Percentiles rank a stretch among this genome's conserved stretches.
Conservation (phyloP, 2,329 filamentous ascomycete genomes). For the Verticillium alfalfae region DNA sequence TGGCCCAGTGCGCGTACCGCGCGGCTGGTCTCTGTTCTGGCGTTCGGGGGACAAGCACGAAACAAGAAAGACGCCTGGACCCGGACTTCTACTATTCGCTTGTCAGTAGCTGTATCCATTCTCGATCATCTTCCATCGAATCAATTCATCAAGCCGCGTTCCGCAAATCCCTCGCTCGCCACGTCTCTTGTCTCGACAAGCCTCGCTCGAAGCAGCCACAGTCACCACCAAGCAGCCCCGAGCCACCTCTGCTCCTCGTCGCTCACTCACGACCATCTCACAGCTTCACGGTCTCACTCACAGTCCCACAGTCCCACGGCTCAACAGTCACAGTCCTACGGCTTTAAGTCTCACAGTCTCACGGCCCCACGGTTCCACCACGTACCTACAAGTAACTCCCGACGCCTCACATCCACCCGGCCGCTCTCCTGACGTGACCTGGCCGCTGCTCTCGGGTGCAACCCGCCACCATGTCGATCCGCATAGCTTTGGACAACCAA, state of each 20-base stretch:
- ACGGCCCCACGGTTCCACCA: no score
- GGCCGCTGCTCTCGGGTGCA: neutral
- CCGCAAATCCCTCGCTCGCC: neutral
- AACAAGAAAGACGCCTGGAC: neutral
- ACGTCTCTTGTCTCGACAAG: neutral
- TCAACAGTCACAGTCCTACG: no score
- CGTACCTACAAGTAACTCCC: neutral
- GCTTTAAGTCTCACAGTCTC: no score
- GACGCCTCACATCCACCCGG: neutral
- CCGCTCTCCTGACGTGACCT: neutral
- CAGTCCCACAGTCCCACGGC: no score
- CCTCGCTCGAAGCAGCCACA: neutral
- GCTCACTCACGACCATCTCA: no score
- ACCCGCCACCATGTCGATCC: conserved; percentile 55
- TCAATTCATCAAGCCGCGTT: no score
- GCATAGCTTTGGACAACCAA: conserved; percentile 59
- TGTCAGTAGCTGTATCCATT: neutral
- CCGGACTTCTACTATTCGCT: neutral
- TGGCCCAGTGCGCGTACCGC: neutral
- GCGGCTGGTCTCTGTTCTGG: neutral
- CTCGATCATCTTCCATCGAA: neutral
- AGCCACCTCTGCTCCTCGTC: no score
- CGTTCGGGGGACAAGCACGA: neutral
- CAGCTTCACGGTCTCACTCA: no score
- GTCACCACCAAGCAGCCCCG: no score